phyloP scores from a whole-genome alignment of 2,329 filamentous ascomycete genomes.

The Clarireedia monteithiana region DNA sequence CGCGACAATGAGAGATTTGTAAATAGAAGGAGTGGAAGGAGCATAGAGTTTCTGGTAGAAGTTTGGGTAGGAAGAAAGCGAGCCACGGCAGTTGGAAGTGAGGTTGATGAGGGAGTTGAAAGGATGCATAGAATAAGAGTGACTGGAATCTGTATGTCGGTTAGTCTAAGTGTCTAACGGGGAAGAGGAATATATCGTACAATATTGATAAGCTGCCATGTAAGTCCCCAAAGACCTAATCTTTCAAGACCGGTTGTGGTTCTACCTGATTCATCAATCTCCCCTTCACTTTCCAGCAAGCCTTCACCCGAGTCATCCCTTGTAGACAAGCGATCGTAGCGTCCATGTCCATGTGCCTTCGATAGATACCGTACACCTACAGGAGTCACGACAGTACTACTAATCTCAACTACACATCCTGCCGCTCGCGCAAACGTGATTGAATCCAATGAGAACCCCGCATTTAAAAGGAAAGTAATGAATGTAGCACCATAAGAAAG shows the following conservation, averaged over 20 bases:
- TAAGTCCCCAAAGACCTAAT: slow-evolving; percentile 36
- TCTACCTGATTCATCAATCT: slow-evolving; percentile 15
- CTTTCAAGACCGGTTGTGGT: slow-evolving; percentile 30
- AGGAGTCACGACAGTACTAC: slow-evolving; percentile 45
- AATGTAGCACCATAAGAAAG: slow-evolving; percentile 47
- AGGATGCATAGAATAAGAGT: slow-evolving; percentile 31
- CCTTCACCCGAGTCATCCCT: background rate
- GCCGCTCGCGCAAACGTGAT: slow-evolving; percentile 40
- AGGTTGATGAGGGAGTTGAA: slow-evolving; percentile 12
- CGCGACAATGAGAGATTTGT: slow-evolving; percentile 35
- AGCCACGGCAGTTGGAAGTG: slow-evolving; percentile 11
- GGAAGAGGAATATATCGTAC: slow-evolving; percentile 21
- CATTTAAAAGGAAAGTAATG: slow-evolving; percentile 45
- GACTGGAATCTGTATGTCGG: slow-evolving; percentile 27
- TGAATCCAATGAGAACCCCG: slow-evolving; percentile 38
- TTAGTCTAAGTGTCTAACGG: background rate
- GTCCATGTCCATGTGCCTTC: slow-evolving; percentile 26
- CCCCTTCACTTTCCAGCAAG: background rate
- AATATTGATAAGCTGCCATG: slow-evolving; percentile 34
- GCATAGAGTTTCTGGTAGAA: slow-evolving; percentile 4
- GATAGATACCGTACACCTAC: slow-evolving; percentile 35
- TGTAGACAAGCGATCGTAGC: slow-evolving; percentile 11
- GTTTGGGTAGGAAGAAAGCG: slow-evolving; percentile 25
- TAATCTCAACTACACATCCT: slow-evolving; percentile 44
- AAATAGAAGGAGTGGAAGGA: slow-evolving; percentile 29